These are phyloP conservation scores for Colletotrichum phormii DNA, from an alignment of 2,329 filamentous ascomycete genomes.

Conservation along the genomic window DNA sequence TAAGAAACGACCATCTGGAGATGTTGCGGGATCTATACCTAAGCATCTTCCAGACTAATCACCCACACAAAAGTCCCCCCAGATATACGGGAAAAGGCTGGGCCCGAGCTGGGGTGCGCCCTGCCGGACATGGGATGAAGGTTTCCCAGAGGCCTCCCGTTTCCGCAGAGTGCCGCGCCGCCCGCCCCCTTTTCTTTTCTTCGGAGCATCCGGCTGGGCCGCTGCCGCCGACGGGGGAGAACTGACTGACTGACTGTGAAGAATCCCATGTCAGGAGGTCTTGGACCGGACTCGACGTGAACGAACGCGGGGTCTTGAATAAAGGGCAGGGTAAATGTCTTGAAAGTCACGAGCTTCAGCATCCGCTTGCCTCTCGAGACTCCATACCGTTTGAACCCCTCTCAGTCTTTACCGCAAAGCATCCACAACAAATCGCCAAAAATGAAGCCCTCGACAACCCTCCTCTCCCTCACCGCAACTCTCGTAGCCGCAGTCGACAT, in stretches of 20 bases:
- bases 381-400: too few relatives aligned
- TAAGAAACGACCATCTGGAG: not conserved
- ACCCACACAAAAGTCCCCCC: too few relatives aligned
- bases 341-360: not conserved
- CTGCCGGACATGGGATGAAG: constrained; percentile 15
- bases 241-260: not conserved
- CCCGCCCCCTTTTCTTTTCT: not conserved
- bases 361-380: not conserved
- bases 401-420: not conserved
- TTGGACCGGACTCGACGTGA: too few relatives aligned
- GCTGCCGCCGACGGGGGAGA: not conserved
- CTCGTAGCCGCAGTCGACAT: constrained; percentile 21
- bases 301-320: not conserved
- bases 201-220: not conserved
- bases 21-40: not conserved
- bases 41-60: too few relatives aligned
- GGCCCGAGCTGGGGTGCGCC: constrained; percentile 5
- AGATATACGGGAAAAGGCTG: not conserved
- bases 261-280: not conserved
- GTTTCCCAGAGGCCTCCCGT: constrained; percentile 18
- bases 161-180: not conserved
- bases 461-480: not conserved
- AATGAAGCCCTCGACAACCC: constrained; percentile 14
- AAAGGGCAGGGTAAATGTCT: not conserved
- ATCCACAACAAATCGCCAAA: too few relatives aligned